A percentile compares a stretch with the other conserved stretches of the same genome.
Evolutionary conservation across 352 stramenopile species (phyloP).

Genomic region (Globisporangium echinulatum): DNA sequence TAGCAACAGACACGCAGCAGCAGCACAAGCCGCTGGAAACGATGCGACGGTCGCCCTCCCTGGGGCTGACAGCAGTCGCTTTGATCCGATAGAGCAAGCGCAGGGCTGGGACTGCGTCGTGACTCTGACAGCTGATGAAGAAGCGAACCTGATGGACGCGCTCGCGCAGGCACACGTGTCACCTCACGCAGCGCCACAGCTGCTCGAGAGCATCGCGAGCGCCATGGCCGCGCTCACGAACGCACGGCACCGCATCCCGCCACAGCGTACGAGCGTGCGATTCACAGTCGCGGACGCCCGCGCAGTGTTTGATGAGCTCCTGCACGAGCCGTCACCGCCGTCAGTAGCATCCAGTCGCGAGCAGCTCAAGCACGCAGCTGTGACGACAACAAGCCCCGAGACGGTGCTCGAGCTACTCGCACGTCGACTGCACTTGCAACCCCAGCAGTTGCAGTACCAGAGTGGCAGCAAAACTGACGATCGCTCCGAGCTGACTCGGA

Average conservation of each 20-base stretch:
- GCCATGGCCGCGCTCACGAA: slow-evolving; percentile 52
- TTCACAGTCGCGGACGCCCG: slow-evolving; percentile 42
- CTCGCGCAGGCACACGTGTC: slow-evolving; percentile 53
- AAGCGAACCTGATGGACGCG: slow-evolving; percentile 36
- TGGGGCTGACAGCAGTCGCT: slow-evolving; percentile 3
- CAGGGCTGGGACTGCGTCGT: slow-evolving; percentile 41
- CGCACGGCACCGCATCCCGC: slow-evolving; percentile 29
- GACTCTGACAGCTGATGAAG: slow-evolving; percentile 46
- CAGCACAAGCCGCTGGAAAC: not conserved
- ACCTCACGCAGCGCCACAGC: slow-evolving; percentile 26
- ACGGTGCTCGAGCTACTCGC: not conserved
- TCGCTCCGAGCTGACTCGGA: not conserved
- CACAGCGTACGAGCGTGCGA: slow-evolving; percentile 23
- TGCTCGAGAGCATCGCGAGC: slow-evolving; percentile 47
- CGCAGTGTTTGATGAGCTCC: slow-evolving; percentile 21
- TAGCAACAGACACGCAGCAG: too few relatives aligned
- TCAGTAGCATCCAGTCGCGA: not conserved
- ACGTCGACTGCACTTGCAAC: not conserved
- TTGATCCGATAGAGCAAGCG: slow-evolving; percentile 2
- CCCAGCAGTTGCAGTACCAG: not conserved
- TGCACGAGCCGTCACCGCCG: not conserved
- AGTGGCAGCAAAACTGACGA: not conserved
- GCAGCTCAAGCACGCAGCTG: too few relatives aligned
- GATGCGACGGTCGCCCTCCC: not conserved
- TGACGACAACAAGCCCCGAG: not conserved